Evolutionary conservation across 2,329 filamentous ascomycete species (phyloP).

Genomic region (Diplodia intermedia): DNA sequence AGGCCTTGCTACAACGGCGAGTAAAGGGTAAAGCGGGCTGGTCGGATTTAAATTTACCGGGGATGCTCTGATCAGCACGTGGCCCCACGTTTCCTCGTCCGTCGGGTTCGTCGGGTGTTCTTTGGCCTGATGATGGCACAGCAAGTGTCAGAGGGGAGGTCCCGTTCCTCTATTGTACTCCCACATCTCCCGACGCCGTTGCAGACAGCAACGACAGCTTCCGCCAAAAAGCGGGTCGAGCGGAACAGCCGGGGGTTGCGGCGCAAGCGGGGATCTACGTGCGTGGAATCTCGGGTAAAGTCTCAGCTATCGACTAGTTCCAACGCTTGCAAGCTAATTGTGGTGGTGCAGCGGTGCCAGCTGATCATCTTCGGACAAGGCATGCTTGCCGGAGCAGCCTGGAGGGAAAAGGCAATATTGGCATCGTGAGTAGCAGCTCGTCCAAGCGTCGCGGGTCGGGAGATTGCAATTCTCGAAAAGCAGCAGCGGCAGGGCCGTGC

Average conservation of each 20-base stretch:
- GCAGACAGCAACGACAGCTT: no score
- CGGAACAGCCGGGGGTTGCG: no score
- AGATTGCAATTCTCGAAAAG: constrained; percentile 1
- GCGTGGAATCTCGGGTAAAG: not conserved
- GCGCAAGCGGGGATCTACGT: not conserved
- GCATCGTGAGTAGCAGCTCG: not conserved
- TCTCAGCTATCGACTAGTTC: constrained; percentile 1
- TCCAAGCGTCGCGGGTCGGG: not conserved
- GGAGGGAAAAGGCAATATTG: not conserved
- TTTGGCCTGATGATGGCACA: constrained; percentile 4
- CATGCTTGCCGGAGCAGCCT: not conserved
- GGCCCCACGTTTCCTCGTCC: not conserved
- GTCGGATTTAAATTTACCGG: not conserved
- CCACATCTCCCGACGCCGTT: no score
- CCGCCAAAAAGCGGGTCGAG: no score
- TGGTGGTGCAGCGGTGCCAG: no score
- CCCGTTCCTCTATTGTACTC: no score
- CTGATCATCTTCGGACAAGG: not conserved
- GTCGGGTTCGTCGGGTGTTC: not conserved
- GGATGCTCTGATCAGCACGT: not conserved
- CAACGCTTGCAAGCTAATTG: not conserved
- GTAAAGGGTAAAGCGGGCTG: not conserved
- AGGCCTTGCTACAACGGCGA: not conserved
- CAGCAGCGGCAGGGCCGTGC: not conserved
- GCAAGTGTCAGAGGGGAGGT: constrained; percentile 2